Evolutionary conservation across 768 basidiomycete species (phyloP), one percentile per base, ranked within the genome.

Genomic region (Xerocomellus dryophilus): DNA sequence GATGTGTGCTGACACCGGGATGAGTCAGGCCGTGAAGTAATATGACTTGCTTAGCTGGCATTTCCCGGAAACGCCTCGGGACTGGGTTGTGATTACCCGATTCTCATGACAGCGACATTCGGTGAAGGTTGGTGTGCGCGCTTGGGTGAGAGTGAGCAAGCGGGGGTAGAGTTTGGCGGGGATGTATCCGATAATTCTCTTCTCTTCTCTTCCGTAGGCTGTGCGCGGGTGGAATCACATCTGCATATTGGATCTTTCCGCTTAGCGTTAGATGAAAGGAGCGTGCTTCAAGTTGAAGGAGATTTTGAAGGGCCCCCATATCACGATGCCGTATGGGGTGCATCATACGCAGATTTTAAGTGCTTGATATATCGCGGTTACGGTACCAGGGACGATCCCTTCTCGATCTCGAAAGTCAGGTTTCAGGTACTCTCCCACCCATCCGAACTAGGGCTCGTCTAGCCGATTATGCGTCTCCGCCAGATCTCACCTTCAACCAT

Each of bases 301-400:
- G 55, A 50, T 65, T 62, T 58, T 69, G 58, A 49, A 59, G 57
- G 61, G 47, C 45, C 58, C 53, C 58, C 55, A 61, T 66, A 67
- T 65, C 69, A 60, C 51, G 65, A 67, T 71, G 68, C 68, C 68
- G 68, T 70, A 71, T 60, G 56, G 54, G 61, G 47, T 59, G 66
- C 60, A 63, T 71, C 68, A 69, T 69, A 69, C 54, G 40, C 65
- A 66, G 65, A 71, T 71, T 67, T 66, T 59, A 51, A 55, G 56
- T 63, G 43, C 66, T 66, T 70, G 66, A 65, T 70, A 65, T 71
- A 70, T 70, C 56, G 42, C 36, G 18, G 29, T 70, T 70, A 70
- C 69, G 69, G 51, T 64, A 70, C 61, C 62, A 70, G 70, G 70
- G 69, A 65, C 71, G 69, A 70, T 70, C 70, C 62, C 57, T 57